A percentile compares a stretch with the other conserved stretches of the same genome.
Evolutionary conservation across 257 asterid species (phyloP).

Genomic region (Thymus mandschuricus): DNA sequence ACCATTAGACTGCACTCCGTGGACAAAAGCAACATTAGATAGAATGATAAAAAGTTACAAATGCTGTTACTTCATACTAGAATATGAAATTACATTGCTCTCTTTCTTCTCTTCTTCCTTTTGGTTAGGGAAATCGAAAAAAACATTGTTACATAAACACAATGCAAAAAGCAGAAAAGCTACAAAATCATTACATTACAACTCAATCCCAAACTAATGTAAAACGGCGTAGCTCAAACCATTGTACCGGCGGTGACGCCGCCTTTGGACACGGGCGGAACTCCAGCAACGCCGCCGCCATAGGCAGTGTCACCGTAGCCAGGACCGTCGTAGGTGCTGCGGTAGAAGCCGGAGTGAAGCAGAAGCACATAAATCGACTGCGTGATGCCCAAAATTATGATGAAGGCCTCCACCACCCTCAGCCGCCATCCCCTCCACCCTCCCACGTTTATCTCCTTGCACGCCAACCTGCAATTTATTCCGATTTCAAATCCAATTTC

Average conservation of each 20-base stretch:
- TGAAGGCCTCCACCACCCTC: slow-evolving; percentile 65
- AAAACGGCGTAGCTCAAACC: not conserved
- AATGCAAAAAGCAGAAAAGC: not conserved
- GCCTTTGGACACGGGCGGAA: slow-evolving; percentile 4
- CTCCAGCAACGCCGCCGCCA: slow-evolving; percentile 28
- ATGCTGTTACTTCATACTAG: too few relatives aligned
- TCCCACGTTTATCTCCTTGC: slow-evolving; percentile 73
- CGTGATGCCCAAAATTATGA: slow-evolving; percentile 60
- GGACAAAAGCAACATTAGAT: too few relatives aligned
- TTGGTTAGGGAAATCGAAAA: too few relatives aligned
- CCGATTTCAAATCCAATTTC: too few relatives aligned
- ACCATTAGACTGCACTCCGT: too few relatives aligned
- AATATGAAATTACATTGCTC: too few relatives aligned
- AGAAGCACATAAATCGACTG: slow-evolving; percentile 59
- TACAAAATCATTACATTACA: not conserved
- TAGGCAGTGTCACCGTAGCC: slow-evolving; percentile 43
- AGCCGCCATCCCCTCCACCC: slow-evolving; percentile 87
- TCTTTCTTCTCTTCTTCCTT: too few relatives aligned
- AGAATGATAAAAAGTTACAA: too few relatives aligned
- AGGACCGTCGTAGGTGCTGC: slow-evolving; percentile 49
- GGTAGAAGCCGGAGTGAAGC: slow-evolving; percentile 65
- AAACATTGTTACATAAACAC: too few relatives aligned
- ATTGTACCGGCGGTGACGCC: not conserved
- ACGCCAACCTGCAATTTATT: slow-evolving; percentile 55
- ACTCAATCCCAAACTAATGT: not conserved